Conservation (phyloP, 202 grass and related monocot genomes). For the Eragrostis tef region DNA sequence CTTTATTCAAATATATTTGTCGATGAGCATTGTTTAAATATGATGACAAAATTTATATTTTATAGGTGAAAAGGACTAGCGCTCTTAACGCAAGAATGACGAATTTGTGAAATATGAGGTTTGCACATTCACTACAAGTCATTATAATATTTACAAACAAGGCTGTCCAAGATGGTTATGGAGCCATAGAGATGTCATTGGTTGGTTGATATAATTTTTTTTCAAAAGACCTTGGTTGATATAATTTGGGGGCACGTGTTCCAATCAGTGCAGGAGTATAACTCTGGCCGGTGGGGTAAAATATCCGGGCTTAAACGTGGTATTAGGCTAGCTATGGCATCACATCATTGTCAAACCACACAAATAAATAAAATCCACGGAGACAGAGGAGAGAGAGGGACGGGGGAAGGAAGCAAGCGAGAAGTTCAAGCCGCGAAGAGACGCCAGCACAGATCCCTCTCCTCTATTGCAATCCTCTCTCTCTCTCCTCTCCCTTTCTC, state of each 20-base stretch:
- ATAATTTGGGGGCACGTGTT: neutral
- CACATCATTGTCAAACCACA: neutral
- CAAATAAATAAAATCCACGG: neutral
- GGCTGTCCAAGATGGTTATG: no score
- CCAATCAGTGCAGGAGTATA: neutral
- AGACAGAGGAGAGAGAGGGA: neutral
- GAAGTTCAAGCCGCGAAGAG: conserved; percentile 46
- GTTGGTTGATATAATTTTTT: no score
- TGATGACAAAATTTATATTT: no score
- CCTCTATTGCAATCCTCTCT: neutral
- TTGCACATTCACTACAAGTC: no score
- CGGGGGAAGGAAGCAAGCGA: neutral
- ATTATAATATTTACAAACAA: no score
- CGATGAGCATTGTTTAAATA: no score
- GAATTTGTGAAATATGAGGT: no score
- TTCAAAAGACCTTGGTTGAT: no score
- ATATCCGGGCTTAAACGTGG: neutral
- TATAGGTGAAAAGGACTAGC: no score
- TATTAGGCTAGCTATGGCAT: neutral
- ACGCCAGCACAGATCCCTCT: conserved; percentile 38
- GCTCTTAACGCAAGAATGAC: no score
- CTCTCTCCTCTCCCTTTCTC: conserved; percentile 29
- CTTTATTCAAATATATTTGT: no score
- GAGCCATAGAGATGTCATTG: no score
- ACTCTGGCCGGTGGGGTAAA: neutral